Percentiles rank a stretch among this genome's conserved stretches.
phyloP scores from a whole-genome alignment of 1,139 yeast species.

The Petasospora fabianii region DNA sequence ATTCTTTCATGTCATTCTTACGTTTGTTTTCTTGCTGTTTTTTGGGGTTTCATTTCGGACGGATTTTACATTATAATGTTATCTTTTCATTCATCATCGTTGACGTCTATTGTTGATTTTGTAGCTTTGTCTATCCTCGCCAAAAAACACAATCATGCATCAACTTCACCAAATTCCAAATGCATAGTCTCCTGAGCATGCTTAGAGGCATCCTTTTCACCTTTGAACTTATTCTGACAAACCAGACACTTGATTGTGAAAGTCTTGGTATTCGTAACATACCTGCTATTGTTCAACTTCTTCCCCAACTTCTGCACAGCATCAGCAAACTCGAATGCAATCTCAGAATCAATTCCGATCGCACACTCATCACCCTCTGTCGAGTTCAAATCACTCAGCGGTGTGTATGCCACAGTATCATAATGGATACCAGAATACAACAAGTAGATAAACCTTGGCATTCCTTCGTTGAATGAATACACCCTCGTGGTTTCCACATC shows the following conservation, averaged over 20 bases:
- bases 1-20: too few species aligned
- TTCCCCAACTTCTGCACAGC: slow-evolving; percentile 42
- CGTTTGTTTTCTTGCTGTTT: too few species aligned
- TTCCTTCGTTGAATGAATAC: slow-evolving; percentile 52
- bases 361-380: slow-evolving; percentile 37
- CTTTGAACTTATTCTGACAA: slow-evolving; percentile 52
- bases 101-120: too few species aligned
- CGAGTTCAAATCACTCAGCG: slow-evolving; percentile 27
- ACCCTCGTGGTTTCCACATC: slow-evolving; percentile 65
- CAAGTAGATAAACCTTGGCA: slow-evolving; percentile 45
- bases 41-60: too few species aligned
- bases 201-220: slow-evolving; percentile 63
- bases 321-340: slow-evolving; percentile 32
- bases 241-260: slow-evolving; percentile 57
- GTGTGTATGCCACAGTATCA: slow-evolving; percentile 53
- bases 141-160: too few species aligned
- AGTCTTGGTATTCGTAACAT: slow-evolving; percentile 63
- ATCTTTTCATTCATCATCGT: too few species aligned
- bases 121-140: too few species aligned
- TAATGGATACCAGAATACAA: slow-evolving; percentile 76
- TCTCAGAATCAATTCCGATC: slow-evolving; percentile 33
- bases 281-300: slow-evolving; percentile 48
- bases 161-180: slow-evolving; percentile 58
- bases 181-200: slow-evolving; percentile 70
- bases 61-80: too few species aligned